Percentiles rank a stretch among this genome's conserved stretches.
Evolutionary conservation across 78 protist genomes (phyloP).

Genomic region (Dictyostelium citrinum): DNA sequence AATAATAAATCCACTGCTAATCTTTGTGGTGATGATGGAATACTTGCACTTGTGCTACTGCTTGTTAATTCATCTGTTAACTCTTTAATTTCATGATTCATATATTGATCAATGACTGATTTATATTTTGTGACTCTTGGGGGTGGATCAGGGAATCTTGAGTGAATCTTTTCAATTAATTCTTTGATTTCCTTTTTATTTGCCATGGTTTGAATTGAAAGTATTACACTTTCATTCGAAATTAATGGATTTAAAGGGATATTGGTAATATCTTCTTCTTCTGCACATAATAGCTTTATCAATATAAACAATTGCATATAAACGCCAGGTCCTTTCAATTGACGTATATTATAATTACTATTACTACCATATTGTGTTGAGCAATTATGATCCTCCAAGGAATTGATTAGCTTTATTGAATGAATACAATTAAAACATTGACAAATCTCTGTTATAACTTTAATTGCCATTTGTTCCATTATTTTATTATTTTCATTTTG

Average conservation of each 20-base stretch:
- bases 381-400: constrained; percentile 15
- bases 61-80: background rate
- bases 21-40: constrained; percentile 7
- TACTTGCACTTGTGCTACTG: background rate
- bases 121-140: constrained; percentile 23
- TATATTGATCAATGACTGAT: background rate
- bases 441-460: constrained; percentile 14
- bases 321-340: constrained; percentile 3
- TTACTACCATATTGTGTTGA: background rate
- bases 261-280: constrained; percentile 35
- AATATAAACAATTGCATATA: constrained; percentile 29
- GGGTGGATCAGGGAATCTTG: constrained; percentile 40
- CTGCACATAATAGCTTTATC: constrained; percentile 23
- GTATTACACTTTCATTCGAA: background rate
- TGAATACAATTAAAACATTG: constrained; percentile 42
- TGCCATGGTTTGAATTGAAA: background rate
- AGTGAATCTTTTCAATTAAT: constrained; percentile 17
- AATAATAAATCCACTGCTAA: background rate
- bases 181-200: constrained; percentile 49
- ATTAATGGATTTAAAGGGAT: constrained; percentile 17
- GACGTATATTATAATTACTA: background rate
- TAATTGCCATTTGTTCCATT: background rate
- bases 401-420: constrained; percentile 1
- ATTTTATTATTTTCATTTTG: background rate
- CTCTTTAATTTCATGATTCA: background rate